Evolutionary conservation across 2,329 filamentous ascomycete genomes (phyloP).

Genomic region (Talaromyces rugulosus): DNA sequence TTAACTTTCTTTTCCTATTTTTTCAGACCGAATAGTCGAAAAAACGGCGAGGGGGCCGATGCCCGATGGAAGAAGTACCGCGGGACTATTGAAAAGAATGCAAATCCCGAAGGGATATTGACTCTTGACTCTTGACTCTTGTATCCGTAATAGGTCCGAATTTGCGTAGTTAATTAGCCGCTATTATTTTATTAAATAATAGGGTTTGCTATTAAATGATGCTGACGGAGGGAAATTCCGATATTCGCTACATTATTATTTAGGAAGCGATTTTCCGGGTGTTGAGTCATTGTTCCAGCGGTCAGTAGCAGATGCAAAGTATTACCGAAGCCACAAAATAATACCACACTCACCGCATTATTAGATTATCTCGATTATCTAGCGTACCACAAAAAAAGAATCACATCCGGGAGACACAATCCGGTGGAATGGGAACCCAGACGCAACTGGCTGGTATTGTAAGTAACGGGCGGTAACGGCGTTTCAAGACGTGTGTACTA

Average conservation of each 20-base stretch:
- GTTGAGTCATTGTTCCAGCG: too few relatives aligned
- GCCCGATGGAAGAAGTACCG: not conserved
- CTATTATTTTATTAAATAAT: not conserved
- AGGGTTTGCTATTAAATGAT: not conserved
- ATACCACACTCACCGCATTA: not conserved
- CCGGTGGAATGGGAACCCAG: not conserved
- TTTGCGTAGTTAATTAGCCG: not conserved
- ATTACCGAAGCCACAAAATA: not conserved
- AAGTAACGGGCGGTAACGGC: not conserved
- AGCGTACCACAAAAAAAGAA: not conserved
- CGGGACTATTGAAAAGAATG: not conserved
- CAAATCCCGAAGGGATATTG: too few relatives aligned
- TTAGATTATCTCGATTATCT: not conserved
- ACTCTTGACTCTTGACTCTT: too few relatives aligned
- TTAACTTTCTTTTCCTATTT: not conserved
- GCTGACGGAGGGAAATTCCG: not conserved
- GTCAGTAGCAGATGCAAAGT: too few relatives aligned
- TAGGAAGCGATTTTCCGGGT: not conserved
- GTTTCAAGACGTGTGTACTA: not conserved
- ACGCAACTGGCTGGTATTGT: not conserved
- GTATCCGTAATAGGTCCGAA: too few relatives aligned
- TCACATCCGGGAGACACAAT: too few relatives aligned
- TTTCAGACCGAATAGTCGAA: not conserved
- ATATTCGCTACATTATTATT: not conserved
- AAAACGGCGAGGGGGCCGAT: not conserved